Evolutionary conservation across 169 alveolate species (phyloP).

Genomic region (Plasmodium malariae): DNA sequence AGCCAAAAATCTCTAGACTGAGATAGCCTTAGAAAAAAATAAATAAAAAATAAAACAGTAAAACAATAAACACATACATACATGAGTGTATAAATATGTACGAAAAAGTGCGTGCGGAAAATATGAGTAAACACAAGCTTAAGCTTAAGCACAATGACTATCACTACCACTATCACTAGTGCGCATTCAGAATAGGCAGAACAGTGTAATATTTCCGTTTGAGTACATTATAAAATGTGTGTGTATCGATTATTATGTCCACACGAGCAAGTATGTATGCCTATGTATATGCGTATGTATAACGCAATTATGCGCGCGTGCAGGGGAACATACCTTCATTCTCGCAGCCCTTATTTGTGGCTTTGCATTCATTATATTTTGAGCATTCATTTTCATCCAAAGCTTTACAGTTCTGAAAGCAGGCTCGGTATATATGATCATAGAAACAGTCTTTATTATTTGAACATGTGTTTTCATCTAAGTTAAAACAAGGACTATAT

Average conservation of each 20-base stretch:
- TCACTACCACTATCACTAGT: too few species aligned
- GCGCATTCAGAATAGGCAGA: too few species aligned
- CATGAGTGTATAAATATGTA: neutral
- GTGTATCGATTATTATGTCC: too few species aligned
- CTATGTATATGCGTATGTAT: neutral
- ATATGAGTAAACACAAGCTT: too few species aligned
- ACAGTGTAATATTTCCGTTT: too few species aligned
- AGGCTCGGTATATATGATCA: constrained; percentile 28
- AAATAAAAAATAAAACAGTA: neutral
- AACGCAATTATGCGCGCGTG: too few species aligned
- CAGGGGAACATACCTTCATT: constrained; percentile 26
- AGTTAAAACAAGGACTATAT: constrained; percentile 43
- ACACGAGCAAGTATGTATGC: neutral
- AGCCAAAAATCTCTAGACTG: constrained; percentile 20
- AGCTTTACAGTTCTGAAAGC: constrained; percentile 41
- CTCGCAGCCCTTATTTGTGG: constrained; percentile 23
- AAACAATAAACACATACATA: neutral
- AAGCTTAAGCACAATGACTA: too few species aligned
- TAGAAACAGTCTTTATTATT: constrained; percentile 38
- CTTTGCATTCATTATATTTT: constrained; percentile 37
- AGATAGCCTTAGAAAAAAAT: constrained; percentile 16
- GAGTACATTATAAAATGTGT: too few species aligned
- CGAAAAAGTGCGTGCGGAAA: too few species aligned
- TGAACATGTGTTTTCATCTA: constrained; percentile 2
- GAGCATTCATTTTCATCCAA: constrained; percentile 37